Percentiles rank a stretch among this genome's conserved stretches.
These are phyloP conservation scores for Boletus tomentosulus DNA, from an alignment of 768 basidiomycete species.

Conservation along the genomic window DNA sequence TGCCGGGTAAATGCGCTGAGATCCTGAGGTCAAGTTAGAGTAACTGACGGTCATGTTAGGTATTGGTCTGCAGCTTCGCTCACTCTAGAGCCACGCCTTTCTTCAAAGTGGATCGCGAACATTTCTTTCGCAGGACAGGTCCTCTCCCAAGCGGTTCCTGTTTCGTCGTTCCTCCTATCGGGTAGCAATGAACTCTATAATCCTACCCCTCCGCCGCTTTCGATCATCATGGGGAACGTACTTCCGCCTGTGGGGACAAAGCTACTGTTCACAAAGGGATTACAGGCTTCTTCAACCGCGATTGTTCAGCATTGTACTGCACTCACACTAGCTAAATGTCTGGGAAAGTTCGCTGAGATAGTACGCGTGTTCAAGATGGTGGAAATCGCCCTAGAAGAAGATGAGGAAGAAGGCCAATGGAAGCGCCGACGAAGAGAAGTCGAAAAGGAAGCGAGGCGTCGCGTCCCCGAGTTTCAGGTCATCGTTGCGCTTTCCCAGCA, in stretches of 20 bases:
- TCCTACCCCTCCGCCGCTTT: constrained; percentile 71
- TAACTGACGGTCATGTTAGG: constrained; percentile 35
- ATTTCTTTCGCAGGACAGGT: constrained; percentile 78
- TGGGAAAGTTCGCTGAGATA: constrained; percentile 66
- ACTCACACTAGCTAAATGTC: constrained; percentile 67
- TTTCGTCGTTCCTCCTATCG: constrained; percentile 55
- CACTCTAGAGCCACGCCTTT: constrained; percentile 81
- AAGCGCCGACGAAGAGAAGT: constrained; percentile 57
- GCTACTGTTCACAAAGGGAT: constrained; percentile 72
- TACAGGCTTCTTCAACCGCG: constrained; percentile 57
- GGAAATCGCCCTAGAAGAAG: constrained; percentile 54
- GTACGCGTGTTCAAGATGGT: constrained; percentile 45
- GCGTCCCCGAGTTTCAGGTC: constrained; percentile 85
- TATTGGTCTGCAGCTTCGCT: constrained; percentile 69
- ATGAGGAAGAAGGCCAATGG: constrained; percentile 69
- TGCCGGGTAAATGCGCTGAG: constrained; percentile 49
- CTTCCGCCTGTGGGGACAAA: constrained; percentile 73
- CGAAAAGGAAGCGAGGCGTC: constrained; percentile 67
- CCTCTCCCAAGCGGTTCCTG: constrained; percentile 72
- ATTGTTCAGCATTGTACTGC: constrained; percentile 88
- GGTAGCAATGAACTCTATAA: constrained; percentile 46
- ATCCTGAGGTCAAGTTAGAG: not conserved
- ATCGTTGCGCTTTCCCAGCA: constrained; percentile 78
- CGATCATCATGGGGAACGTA: constrained; percentile 68
- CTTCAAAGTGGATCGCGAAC: constrained; percentile 89